Base-by-base conservation (phyloP, 371 early-diverging fungal species). In the Saksenaea oblongispora region DNA sequence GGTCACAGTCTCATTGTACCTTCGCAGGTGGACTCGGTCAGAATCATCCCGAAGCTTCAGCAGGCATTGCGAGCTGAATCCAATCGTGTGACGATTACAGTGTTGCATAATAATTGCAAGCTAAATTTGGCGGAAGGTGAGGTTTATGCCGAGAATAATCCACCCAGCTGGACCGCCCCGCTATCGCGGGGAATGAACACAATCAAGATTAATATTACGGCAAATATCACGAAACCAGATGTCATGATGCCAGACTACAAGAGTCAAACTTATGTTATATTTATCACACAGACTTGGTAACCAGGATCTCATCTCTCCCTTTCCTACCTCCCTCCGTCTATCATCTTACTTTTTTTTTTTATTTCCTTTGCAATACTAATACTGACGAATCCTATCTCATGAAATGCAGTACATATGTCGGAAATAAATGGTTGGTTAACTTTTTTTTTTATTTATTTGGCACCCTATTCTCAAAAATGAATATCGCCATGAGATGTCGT, bases 261-360 rank as follows among this genome's bases (percentile, higher is more conserved):
- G 39, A 72, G 72, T 15, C 72, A 79, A 61, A 62, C 64, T 5
- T 79, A 79, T 59, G 64, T 74, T 61, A 28, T 79, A 17, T 79
- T 76, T 70, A 57, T 79, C 53, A 71, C 66, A 5, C 72, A 65
- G 36, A 56, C 59, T 27, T 76, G 71, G 71, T 79, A 69, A 47
- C 18, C 47, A 47, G 31, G 5, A 47, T 22, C 9, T 47, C 22
- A 17, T 17, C 14, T 22, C 22, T 22, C 22, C 11, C n/a, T 47
- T 22, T 22, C 42, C 22, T 22, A 22, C 24, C 51, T 31, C 31
- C 7, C 31, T 31, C 31, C 31, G 31, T 31, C 31, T 31, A 31
- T 2, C 31, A 7, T 31, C 31, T 31, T 31, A 31, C 31, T 31
- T 31, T 22, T 47, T 22, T 47, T 47, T 47, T 22, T 10, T 47